These are phyloP conservation scores for Golubevia sp. DNA, from an alignment of 1,284 basidiomycete species.

Conservation along the genomic window DNA sequence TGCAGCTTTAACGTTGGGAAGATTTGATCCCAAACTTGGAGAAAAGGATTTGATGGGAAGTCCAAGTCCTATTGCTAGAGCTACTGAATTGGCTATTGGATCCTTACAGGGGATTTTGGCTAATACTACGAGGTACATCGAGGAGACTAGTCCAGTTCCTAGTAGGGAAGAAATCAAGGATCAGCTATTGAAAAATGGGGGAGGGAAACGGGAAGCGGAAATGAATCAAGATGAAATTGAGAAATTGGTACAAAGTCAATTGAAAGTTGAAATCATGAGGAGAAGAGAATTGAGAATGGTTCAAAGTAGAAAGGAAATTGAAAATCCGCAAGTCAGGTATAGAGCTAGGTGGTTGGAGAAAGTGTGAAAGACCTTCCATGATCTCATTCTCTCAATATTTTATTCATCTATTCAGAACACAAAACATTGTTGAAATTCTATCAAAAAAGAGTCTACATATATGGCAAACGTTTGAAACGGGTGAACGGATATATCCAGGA, in stretches of 20 bases:
- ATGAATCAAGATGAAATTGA: constrained; percentile 9
- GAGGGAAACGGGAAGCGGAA: constrained; percentile 3
- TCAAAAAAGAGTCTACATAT: too few species aligned
- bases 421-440: too few species aligned
- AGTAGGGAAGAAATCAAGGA: neutral
- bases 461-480: too few species aligned
- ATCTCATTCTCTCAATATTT: too few species aligned
- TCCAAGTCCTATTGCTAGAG: constrained; percentile 65
- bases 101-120: constrained; percentile 82
- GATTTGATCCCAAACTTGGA: constrained; percentile 66
- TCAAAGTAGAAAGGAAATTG: constrained; percentile 45
- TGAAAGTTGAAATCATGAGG: constrained; percentile 42
- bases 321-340: constrained; percentile 36
- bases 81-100: constrained; percentile 69
- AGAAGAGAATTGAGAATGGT: constrained; percentile 48
- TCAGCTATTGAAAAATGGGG: constrained; percentile 8
- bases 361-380: too few species aligned
- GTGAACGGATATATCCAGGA: too few species aligned
- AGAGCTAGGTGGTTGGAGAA: constrained; percentile 15
- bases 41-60: constrained; percentile 10
- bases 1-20: constrained; percentile 85
- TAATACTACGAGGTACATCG: constrained; percentile 28
- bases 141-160: neutral
- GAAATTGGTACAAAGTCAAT: constrained; percentile 17
- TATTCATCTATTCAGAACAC: too few species aligned